A percentile compares a stretch with the other conserved stretches of the same genome.
Conservation (phyloP, 108 stramenopile genomes). For the Aurantiochytrium sp. region DNA sequence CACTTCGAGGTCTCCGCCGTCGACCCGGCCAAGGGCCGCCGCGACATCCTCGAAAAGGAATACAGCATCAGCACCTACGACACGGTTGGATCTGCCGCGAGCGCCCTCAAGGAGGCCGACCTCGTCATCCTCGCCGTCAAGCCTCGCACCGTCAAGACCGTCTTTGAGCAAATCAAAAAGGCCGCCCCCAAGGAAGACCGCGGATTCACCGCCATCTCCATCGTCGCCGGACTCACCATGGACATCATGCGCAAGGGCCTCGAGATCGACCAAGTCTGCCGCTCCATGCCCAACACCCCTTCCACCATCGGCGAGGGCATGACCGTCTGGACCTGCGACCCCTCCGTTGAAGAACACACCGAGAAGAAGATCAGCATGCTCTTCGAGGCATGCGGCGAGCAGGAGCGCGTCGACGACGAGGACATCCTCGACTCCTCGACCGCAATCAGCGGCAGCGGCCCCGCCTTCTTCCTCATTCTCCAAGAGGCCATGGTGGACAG, state of each 20-base stretch:
- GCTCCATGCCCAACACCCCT: slow-evolving; percentile 92
- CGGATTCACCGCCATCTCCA: slow-evolving; percentile 26
- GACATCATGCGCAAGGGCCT: neutral
- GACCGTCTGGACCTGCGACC: slow-evolving; percentile 32
- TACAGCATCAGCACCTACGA: slow-evolving; percentile 29
- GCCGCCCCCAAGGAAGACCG: slow-evolving; percentile 8
- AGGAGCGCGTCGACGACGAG: slow-evolving; percentile 34
- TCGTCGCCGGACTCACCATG: slow-evolving; percentile 46
- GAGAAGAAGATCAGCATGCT: neutral
- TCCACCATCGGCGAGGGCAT: slow-evolving; percentile 54
- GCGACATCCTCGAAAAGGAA: slow-evolving; percentile 26
- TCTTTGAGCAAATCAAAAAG: slow-evolving; percentile 47
- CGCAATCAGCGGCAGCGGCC: slow-evolving; percentile 75
- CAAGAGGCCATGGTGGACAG: slow-evolving; percentile 88
- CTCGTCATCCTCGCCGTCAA: slow-evolving; percentile 78
- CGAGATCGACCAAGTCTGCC: slow-evolving; percentile 62
- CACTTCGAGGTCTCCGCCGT: neutral
- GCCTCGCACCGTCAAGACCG: slow-evolving; percentile 75
- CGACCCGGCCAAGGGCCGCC: slow-evolving; percentile 18
- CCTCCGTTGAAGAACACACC: slow-evolving; percentile 60
- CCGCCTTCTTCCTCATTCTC: slow-evolving; percentile 83
- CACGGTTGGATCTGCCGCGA: neutral
- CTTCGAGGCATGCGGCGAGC: slow-evolving; percentile 28
- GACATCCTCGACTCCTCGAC: slow-evolving; percentile 67
- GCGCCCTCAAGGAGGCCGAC: slow-evolving; percentile 58